Evolutionary conservation across 1,284 basidiomycete species (phyloP), one percentile per base, ranked within the genome.

Genomic region (Dichomitus squalens): DNA sequence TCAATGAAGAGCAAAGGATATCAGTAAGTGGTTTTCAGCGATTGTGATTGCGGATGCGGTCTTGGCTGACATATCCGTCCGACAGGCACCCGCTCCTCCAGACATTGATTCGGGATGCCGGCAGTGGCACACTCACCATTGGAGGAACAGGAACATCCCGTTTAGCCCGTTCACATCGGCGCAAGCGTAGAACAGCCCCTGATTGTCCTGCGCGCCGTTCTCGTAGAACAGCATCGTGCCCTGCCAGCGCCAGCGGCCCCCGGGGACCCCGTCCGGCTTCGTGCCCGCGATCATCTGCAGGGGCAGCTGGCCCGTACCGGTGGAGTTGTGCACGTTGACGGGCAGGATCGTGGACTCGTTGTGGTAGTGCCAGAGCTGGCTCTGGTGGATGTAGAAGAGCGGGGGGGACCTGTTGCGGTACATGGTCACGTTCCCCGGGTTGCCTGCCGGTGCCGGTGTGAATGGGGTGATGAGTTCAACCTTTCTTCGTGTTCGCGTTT

Each of bases 151-250:
- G 71, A 80, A 81, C 23, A 86, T 69, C 14, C 78, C 80, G 56
- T 65, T 66, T 6, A 70, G 66, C 3, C 72, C 78, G 65, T 61
- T 75, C 64, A 44, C 68, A 55, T 65, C 71, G 48, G 72, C 65
- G 65, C 85, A 86, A 18, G 69, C 68, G 64, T 80, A 85, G 66
- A 77, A 87, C n/a, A 83, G 59, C 9, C 82, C 82, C 36, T 73
- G 60, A 60, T 82, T 82, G 31, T 73, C 73, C 57, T 67, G 70
- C 18, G 69, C 57, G 7, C 79, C 80, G 38, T 77, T 69, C 55
- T 83, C 79, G 65, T 82, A 85, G 57, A 77, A 75, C 31, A 86
- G 72, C 76, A 78, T 78, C n/a, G 81, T 81, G 18, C 81, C 81
- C 60, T 76, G 70, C 82, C 83, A 86, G 48, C 76, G 68, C 83